Evolutionary conservation across 306 rosid genomes (phyloP), one percentile per base, ranked within the genome.

Genomic region (Citrullus colocynthis): DNA sequence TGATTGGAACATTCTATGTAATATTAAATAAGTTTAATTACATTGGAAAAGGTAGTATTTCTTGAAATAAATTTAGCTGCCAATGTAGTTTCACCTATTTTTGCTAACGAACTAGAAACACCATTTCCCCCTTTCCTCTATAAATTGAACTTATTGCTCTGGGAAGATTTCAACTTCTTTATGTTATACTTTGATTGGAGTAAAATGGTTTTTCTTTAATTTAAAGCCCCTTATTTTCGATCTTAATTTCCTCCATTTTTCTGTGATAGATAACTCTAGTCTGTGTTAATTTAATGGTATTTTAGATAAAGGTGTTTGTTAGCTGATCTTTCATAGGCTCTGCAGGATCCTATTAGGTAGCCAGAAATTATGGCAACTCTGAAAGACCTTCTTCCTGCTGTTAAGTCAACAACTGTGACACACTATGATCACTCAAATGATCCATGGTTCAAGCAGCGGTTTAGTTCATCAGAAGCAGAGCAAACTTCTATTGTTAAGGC

Each of bases 391-490:
- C 93, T 91, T 36, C 98, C 97, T 6, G 83, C 87, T 12, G 87
- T 82, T 4, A 90, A 84, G 80, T 84, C 96, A 8, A 78, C 96
- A 5, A 74, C 97, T 6, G 24, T 88, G 14, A 61, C 93, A 7
- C 88, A 82, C 37, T 93, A 93, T 67, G 97, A 91, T 79, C 95
- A 91, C 79, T 86, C 86, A 42, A 91, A 84, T 75, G 98, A 94
- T 80, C 93, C 95, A n/a, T 94, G 97, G 96, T 94, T 94, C 86
- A 90, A 87, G 86, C 90, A 91, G 82, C 78, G 96, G 17, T 94
- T 90, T 81, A 84, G 88, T 64, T 42, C 91, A 14, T 78, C 93
- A 0, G 93, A 88, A 78, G 89, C 86, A 24, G 93, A 91, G 42
- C 87, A 81, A 77, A 30, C 89, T 28, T 67, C 86, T 17, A 86